These are phyloP conservation scores for Cladosporium sp. DNA, from an alignment of 2,329 filamentous ascomycete species.

Conservation along the genomic window DNA sequence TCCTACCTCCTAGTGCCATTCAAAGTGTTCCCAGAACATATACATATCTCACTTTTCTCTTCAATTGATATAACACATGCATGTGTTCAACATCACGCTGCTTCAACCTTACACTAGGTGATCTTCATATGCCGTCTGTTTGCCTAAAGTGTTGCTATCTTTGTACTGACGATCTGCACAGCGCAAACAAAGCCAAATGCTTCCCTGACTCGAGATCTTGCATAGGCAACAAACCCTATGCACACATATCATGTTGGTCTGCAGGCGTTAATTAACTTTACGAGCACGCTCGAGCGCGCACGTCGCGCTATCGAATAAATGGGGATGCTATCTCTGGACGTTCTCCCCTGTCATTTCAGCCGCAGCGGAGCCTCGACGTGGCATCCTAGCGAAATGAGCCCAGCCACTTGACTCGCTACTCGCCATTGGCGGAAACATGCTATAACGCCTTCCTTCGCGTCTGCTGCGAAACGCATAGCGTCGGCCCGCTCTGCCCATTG, in stretches of 20 bases:
- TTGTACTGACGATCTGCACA: not conserved
- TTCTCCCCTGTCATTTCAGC: not conserved
- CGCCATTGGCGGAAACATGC: conserved; percentile 3
- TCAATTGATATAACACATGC: not conserved
- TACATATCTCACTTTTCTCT: not conserved
- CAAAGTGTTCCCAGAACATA: not conserved
- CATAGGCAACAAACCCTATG: not conserved
- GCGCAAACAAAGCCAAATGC: not conserved
- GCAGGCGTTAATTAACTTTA: not conserved
- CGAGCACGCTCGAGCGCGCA: not conserved
- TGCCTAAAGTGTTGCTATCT: not conserved
- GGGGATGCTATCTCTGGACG: conserved; percentile 1
- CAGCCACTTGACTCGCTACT: not conserved
- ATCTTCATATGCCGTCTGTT: not conserved
- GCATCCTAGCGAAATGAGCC: conserved; percentile 7
- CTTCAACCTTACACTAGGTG: not conserved
- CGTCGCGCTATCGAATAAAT: not conserved
- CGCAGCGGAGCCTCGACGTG: not conserved
- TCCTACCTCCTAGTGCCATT: not conserved
- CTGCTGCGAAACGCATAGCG: conserved; percentile 2
- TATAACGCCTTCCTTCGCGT: conserved; percentile 8
- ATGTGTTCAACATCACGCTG: not conserved
- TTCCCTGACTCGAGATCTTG: not conserved
- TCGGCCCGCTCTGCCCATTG: not conserved
- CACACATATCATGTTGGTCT: not conserved